Conservation (phyloP, 257 asterid species). For the Nicotiana obtusifolia region DNA sequence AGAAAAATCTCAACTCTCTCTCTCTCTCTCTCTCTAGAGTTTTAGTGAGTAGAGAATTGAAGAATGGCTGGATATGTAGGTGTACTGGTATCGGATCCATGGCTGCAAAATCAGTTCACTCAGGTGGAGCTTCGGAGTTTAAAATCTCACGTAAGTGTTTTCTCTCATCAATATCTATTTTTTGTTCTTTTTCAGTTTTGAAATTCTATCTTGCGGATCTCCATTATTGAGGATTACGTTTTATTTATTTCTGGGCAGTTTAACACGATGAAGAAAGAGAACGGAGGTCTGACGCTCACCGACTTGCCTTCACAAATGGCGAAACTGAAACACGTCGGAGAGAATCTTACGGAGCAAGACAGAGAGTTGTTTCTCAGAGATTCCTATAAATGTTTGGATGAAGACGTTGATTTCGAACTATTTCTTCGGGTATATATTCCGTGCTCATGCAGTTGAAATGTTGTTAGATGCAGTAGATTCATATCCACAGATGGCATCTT, state of each 20-base stretch:
- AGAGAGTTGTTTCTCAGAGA: slow-evolving; percentile 66
- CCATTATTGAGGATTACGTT: neutral
- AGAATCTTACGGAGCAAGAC: slow-evolving; percentile 74
- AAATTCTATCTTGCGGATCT: neutral
- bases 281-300: slow-evolving; percentile 48
- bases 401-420: slow-evolving; percentile 81
- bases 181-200: neutral
- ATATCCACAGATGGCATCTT: neutral
- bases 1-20: neutral
- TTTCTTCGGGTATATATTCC: slow-evolving; percentile 62
- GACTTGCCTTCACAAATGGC: slow-evolving; percentile 85
- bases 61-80: slow-evolving; percentile 22
- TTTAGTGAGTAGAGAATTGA: neutral
- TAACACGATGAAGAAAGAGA: slow-evolving; percentile 70
- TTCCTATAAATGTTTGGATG: slow-evolving; percentile 56
- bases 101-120: slow-evolving; percentile 23
- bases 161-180: neutral
- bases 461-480: neutral
- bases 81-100: slow-evolving; percentile 21
- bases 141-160: slow-evolving; percentile 16
- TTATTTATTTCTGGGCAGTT: slow-evolving; percentile 42
- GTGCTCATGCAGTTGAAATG: neutral
- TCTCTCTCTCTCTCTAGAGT: no score
- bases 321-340: slow-evolving; percentile 81
- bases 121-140: slow-evolving; percentile 20